Evolutionary conservation across 495 filamentous ascomycete genomes (phyloP), one percentile per base, ranked within the genome.

Genomic region (Daldinia concentrica): DNA sequence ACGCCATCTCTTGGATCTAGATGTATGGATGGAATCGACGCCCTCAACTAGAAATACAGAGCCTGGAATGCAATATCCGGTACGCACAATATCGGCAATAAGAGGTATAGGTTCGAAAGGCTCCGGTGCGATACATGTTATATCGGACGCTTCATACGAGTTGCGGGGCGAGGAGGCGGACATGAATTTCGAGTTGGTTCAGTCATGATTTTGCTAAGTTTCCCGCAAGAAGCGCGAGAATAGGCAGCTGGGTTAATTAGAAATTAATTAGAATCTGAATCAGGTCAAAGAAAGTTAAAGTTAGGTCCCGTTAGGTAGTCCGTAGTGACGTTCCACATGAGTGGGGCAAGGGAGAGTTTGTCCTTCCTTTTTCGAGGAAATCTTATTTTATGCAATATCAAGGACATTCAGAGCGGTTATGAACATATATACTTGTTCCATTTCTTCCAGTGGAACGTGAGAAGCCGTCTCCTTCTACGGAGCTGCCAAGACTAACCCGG

Each of bases 31-130:
- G 17, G 61, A 32, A 11, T 84, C 81, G 45, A 84, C 64, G 29
- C 65, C 72, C 71, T 85, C 83, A 63, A 85, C 81, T 0, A 85
- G 74, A 17, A 85, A 83, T 19, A 84, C 56, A 0, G 81, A 82
- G 19, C 79, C 79, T 0, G 79, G 79, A 6, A 81, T 60, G 58
- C 79, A 83, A 50, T 73, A 75, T 17, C 74, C 62, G 22, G 81
- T 81, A 55, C 78, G 76, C 15, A 84, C 70, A 19, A 85, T 80
- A 56, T 81, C 76, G 48, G 68, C 69, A 60, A 79, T 78, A 30
- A 78, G 73, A 17, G 76, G 76, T 36, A 68, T 66, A 9, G 76
- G 76, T 57, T 76, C 76, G 57, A 78, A 78, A 6, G 76, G 74
- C 26, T 78, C 71, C 19, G 74, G 52, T 26, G 71, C 63, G 66